Evolutionary conservation across 129 eudicot species (phyloP).

Genomic region (Scalesia atractyloides): DNA sequence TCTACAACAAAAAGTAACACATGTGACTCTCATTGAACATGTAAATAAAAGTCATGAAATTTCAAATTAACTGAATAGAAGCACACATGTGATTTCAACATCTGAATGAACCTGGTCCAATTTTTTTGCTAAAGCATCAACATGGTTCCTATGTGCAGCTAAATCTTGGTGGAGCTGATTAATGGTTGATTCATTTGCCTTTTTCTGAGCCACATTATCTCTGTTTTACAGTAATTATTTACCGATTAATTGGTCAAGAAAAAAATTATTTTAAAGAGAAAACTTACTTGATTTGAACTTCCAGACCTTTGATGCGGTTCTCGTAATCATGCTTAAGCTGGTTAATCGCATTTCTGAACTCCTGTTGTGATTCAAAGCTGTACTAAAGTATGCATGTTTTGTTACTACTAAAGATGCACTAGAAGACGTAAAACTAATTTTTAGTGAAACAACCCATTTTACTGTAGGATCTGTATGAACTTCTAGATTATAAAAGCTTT

Average conservation of each 20-base stretch:
- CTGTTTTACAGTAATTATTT: slow-evolving; percentile 27
- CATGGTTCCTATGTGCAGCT: slow-evolving; percentile 51
- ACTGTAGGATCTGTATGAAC: too few relatives aligned
- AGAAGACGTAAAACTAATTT: too few relatives aligned
- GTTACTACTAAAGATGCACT: neutral
- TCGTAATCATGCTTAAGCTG: slow-evolving; percentile 46
- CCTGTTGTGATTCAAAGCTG: slow-evolving; percentile 38
- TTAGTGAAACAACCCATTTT: too few relatives aligned
- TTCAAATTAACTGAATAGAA: neutral
- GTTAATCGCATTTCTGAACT: slow-evolving; percentile 45
- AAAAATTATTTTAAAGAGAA: neutral
- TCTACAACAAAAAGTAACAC: slow-evolving; percentile 36
- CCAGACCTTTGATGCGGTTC: slow-evolving; percentile 40
- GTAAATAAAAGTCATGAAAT: neutral
- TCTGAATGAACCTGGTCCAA: slow-evolving; percentile 50
- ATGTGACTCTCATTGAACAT: neutral
- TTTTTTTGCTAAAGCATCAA: slow-evolving; percentile 50
- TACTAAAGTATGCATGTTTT: neutral
- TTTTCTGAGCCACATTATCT: slow-evolving; percentile 42
- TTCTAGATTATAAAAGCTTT: too few relatives aligned
- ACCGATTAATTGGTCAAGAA: slow-evolving; percentile 4
- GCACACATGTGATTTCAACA: slow-evolving; percentile 51
- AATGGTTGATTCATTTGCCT: slow-evolving; percentile 50
- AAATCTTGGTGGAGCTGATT: slow-evolving; percentile 62
- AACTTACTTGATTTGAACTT: slow-evolving; percentile 49